Base-by-base conservation (phyloP, 2,329 filamentous ascomycete genomes). In the Byssoonygena ceratinophila region DNA sequence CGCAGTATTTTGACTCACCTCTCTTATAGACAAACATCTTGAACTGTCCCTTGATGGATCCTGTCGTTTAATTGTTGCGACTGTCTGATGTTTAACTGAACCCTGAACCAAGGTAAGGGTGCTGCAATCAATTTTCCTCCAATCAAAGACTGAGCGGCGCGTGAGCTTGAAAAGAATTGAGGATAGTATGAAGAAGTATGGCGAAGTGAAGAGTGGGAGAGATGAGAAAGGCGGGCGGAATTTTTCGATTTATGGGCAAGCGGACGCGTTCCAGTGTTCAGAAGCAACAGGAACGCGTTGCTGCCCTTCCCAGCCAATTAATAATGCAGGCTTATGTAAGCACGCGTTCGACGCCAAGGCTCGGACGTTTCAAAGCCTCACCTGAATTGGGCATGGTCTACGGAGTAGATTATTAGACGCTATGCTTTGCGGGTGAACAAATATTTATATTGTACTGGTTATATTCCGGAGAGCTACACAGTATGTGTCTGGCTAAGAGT, bases 21-120 rank as follows among this genome's bases (percentile, higher is more conserved):
- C 78, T 72, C 71, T 81, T 81, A 67, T 78, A 79, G 63, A 81
- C 78, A 67, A 78, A 81, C 78, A 81, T 81, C 58, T 64, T 74
- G 64, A 58, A 43, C 16, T 7, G 18, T 31, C 12, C 23, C 40
- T 46, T 27, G 46, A 50, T 37, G 12, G 44, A 18, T n/a, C 12
- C 37, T 36, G 39, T 12, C 20, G 22, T 12, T 41, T 8, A 25
- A n/a, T n/a, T n/a, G n/a, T n/a, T n/a, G n/a, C n/a, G n/a, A n/a
- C n/a, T n/a, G n/a, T n/a, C n/a, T n/a, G n/a, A n/a, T n/a, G n/a
- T n/a, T n/a, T n/a, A n/a, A n/a, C n/a, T n/a, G n/a, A n/a, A n/a
- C n/a, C n/a, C n/a, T n/a, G n/a, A n/a, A n/a, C n/a, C n/a, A n/a
- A n/a, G n/a, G n/a, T n/a, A n/a, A n/a, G n/a, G n/a, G n/a, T n/a